Percentiles rank a stretch among this genome's conserved stretches.
These are phyloP conservation scores for Lathyrus oleraceus DNA, from an alignment of 306 rosid genomes.

Conservation along the genomic window DNA sequence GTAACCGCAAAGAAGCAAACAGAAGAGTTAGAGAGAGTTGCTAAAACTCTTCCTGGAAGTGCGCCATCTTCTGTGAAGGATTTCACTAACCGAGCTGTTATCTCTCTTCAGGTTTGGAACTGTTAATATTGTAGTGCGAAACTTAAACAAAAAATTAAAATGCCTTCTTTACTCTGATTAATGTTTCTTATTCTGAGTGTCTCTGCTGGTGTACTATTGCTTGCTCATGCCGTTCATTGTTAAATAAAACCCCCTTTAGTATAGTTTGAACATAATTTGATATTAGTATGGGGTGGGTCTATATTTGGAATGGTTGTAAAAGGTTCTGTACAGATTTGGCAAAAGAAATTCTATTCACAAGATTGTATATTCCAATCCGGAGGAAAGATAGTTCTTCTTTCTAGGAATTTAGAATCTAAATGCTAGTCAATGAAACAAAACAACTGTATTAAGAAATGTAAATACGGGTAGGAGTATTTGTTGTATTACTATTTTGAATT, in stretches of 20 bases:
- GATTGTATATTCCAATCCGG: slow-evolving; percentile 21
- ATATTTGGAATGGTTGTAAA: slow-evolving; percentile 1
- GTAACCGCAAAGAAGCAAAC: slow-evolving; percentile 85
- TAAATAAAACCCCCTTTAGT: not conserved
- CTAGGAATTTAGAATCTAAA: slow-evolving; percentile 12
- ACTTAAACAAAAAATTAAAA: slow-evolving; percentile 18
- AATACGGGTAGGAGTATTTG: not conserved
- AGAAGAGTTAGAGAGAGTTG: slow-evolving; percentile 81
- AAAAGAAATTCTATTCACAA: slow-evolving; percentile 8
- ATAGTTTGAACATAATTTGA: not conserved
- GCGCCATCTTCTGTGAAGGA: slow-evolving; percentile 74
- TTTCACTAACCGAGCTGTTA: slow-evolving; percentile 76
- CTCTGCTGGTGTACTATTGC: slow-evolving; percentile 19
- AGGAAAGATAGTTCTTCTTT: slow-evolving; percentile 6
- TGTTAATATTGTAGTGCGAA: slow-evolving; percentile 18
- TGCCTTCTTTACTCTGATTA: slow-evolving; percentile 12
- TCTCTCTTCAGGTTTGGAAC: slow-evolving; percentile 83
- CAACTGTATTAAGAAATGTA: not conserved
- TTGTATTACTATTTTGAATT: not conserved
- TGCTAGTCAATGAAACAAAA: slow-evolving; percentile 20
- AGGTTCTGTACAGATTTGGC: not conserved
- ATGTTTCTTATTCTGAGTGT: slow-evolving; percentile 18
- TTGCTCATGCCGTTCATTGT: slow-evolving; percentile 23
- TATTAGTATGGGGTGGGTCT: slow-evolving; percentile 13
- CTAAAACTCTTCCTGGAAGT: slow-evolving; percentile 71